Percentiles rank a stretch among this genome's conserved stretches.
Conservation (phyloP, 1,284 basidiomycete genomes). For the Ustilago loliicola region DNA sequence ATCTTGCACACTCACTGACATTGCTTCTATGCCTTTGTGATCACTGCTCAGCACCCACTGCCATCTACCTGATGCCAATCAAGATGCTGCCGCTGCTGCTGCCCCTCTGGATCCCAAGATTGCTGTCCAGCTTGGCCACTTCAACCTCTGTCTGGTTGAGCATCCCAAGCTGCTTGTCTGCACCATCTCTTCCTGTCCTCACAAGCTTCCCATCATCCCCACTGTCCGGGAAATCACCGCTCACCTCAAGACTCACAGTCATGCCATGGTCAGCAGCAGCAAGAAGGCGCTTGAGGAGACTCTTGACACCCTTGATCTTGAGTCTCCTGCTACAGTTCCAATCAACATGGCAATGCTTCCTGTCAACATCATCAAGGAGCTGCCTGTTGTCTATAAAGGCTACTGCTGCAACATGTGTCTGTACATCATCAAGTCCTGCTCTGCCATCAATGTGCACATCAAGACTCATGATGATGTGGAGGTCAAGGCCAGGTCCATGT, state of each 20-base stretch:
- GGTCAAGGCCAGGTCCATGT: neutral
- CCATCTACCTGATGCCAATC: neutral
- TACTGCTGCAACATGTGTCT: neutral
- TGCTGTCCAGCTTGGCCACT: conserved; percentile 1
- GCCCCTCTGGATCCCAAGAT: neutral
- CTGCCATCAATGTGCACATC: neutral
- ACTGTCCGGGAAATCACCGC: neutral
- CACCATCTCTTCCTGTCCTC: neutral
- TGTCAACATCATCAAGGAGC: conserved; percentile 11
- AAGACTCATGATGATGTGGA: neutral
- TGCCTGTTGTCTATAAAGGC: neutral
- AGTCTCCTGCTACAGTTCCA: neutral
- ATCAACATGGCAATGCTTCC: neutral
- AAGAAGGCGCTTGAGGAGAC: neutral
- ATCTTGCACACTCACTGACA: neutral
- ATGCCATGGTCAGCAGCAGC: neutral
- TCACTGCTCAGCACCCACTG: neutral
- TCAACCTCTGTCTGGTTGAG: conserved; percentile 2
- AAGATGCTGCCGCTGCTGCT: neutral
- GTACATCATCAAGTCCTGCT: neutral
- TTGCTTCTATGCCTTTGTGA: neutral
- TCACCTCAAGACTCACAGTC: neutral
- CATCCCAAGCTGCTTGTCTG: conserved; percentile 2
- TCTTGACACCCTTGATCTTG: neutral
- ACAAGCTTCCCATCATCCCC: neutral